Base-by-base conservation (phyloP, 1,284 basidiomycete species). In the Cutaneotrichosporon dermatis region DNA sequence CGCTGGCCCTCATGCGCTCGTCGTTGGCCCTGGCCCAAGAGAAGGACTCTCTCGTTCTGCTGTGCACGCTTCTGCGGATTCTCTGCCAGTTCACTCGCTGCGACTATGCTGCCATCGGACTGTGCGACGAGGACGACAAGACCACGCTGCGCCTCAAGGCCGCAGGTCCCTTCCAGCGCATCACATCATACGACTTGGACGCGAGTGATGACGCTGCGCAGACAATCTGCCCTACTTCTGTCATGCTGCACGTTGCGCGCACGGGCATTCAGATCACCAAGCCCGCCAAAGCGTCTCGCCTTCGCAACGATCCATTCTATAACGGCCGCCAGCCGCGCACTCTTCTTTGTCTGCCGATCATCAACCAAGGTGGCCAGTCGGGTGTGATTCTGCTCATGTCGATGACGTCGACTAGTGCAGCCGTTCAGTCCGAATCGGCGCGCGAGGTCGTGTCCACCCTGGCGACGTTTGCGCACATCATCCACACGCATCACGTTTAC, bases 31-130 rank as follows among this genome's bases (percentile, higher is more conserved):
- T 76, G 1, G 74, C 74, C 0, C 65, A 65, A 43, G 69, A 74
- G 48, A 65, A 67, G 52, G 71, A 76, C 55, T 69, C 70, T 3
- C 59, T 67, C 9, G 63, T 68, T 6, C 55, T 73, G 8, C 58
- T 73, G 16, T 67, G 67, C 51, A 69, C 69, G 0, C 55, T 76
- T 6, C 62, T 74, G 34, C 60, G 66, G 8, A 69, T 70, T 2
- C 59, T 73, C 33, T 70, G 69, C 46, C 71, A 76, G 60, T 69
- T 72, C 40, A 54, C 64, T 12, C 66, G 70, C 16, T 68, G 70
- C 50, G 72, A 72, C 44, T 76, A 67, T 55, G 73, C 71, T 4
- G 74, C 74, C 0, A 69, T 74, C 8, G 71, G 67, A 0, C 60
- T 74, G 3, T 57, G 51, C 54, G 68, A 69, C 37, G 65, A 68